Base-by-base conservation (phyloP, 805 yeast genomes). In the Barnettozyma wickerhamii region DNA sequence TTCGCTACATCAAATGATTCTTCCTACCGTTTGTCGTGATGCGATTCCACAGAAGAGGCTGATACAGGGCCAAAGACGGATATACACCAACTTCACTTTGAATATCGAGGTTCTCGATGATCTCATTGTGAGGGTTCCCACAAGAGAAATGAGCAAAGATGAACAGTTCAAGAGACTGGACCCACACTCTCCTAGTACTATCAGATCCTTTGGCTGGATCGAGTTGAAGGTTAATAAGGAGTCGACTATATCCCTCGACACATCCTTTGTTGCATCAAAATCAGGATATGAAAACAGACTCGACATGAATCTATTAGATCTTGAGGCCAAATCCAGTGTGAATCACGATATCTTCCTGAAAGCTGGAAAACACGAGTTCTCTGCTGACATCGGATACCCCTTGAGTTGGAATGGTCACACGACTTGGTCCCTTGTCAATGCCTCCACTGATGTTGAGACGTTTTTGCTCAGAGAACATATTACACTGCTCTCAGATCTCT, bases 121-220 rank as follows among this genome's bases (percentile, higher is more conserved):
- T 41, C 63, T 80, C 2, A 74, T 81, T 6, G 46, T 88, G 31
- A 71, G 95, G 47, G 64, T 90, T 0, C 99, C 99, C 0, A 79
- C 85, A 13, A 67, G 96, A 43, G 99, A 93, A 57, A 65, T 74
- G 26, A 84, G 95, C 48, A 90, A 90, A 58, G 93, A 87, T 57
- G 59, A 59, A 3, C 68, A 55, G n/a, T 72, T 65, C 47, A 33
- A 56, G 18, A 55, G 53, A 27, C 51, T 52, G 19, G 58, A 48
- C 37, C 53, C 55, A 35, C 62, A 61, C 15, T 52, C 60, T 5
- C 59, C 63, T n/a, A 63, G 62, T 38, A 51, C 62, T 5, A 56
- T 68, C 2, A 67, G 93, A 35, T 84, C 95, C 1, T 93, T 84
- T 65, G 98, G 96, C 0, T 93, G 99, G 99, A 46, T 93, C 4